Evolutionary conservation across 2,329 filamentous ascomycete genomes (phyloP), one percentile per base, ranked within the genome.

Genomic region (Ascochyta rabiei): DNA sequence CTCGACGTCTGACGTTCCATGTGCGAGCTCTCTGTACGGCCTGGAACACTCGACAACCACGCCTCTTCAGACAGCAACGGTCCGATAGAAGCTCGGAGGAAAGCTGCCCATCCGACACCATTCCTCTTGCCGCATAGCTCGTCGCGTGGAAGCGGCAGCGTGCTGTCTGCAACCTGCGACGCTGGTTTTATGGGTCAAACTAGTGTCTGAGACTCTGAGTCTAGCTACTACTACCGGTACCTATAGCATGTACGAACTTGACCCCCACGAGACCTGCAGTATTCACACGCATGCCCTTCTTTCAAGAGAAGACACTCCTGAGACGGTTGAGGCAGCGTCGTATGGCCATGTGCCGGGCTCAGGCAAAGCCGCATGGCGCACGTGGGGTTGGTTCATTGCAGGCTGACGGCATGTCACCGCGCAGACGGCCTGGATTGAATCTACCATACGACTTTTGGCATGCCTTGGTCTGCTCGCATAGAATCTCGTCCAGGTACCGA

Each of bases 61-160:
- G n/a, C n/a, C n/a, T n/a, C n/a, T n/a, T n/a, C n/a, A n/a, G 56
- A 52, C 48, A 49, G 42, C 50, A 49, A 63, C 59, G 59, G 51
- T 47, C 60, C 53, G 57, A 64, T 62, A 59, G 60, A 64, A 65
- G 58, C 40, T 55, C 49, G 53, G 54, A 61, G 47, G 49, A 57
- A 59, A 54, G 23, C 41, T 56, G 37, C 52, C 41, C 40, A 28
- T 39, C 37, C 37, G 33, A 28, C 35, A 21, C 53, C 53, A 48
- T 15, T 19, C 48, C 48, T 28, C 9, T 26, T 50, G 24, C 23
- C 49, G 64, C 61, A 51, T 71, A 62, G 63, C 56, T 51, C 57
- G 60, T 71, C 70, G 71, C 71, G 72, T 73, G 72, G 71, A 73
- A 69, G 65, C 70, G 70, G 71, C 66, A 60, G 53, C 42, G 54